phyloP scores from a whole-genome alignment of 164 flowering plant species.

The Umbilicus rupestris region DNA sequence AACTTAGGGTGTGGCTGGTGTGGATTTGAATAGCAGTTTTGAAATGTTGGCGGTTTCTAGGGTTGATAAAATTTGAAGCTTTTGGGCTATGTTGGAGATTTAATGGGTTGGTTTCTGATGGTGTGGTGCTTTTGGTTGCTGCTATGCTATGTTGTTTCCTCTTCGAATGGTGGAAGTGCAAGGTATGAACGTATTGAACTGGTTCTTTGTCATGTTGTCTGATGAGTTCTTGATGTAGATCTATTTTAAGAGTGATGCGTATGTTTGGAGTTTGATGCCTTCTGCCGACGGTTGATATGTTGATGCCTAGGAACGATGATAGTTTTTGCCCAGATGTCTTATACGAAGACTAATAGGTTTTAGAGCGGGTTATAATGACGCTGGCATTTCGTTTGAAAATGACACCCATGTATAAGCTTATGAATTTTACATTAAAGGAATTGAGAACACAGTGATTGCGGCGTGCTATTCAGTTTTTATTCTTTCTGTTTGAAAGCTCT shows the following conservation, averaged over 20 bases:
- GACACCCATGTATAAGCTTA: neutral
- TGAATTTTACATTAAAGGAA: neutral
- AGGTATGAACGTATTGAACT: neutral
- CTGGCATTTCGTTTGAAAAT: no score
- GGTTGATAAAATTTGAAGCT: neutral
- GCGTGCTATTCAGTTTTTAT: neutral
- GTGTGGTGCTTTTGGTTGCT: neutral
- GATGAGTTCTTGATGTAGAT: neutral
- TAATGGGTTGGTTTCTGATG: neutral
- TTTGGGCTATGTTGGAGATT: neutral
- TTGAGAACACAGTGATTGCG: neutral
- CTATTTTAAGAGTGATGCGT: neutral
- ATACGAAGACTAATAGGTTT: no score
- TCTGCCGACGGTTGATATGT: neutral
- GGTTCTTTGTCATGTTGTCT: neutral
- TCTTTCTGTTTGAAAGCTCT: neutral
- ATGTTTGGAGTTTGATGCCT: neutral
- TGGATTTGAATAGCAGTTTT: no score
- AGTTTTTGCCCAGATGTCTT: neutral
- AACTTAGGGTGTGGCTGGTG: neutral
- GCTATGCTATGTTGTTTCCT: neutral
- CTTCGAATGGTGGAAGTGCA: neutral
- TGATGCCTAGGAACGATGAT: neutral
- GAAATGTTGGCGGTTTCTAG: neutral
- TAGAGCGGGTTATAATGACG: no score